A percentile compares a stretch with the other conserved stretches of the same genome.
Evolutionary conservation across 2,329 filamentous ascomycete species (phyloP).

Genomic region (Cercospora zeina): DNA sequence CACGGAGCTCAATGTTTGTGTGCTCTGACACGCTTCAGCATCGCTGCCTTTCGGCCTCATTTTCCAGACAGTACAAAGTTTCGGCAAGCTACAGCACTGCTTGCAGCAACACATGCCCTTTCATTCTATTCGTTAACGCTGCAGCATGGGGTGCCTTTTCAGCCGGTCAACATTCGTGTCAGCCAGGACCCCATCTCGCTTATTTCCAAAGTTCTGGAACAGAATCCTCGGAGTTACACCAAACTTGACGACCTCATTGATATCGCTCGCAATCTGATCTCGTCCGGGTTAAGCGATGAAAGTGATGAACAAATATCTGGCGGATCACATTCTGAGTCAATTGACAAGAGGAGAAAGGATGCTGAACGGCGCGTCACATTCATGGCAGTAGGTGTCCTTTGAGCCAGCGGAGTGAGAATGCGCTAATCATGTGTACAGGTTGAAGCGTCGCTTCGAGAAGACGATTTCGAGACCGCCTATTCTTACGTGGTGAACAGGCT

Average conservation of each 20-base stretch:
- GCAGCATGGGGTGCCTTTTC: slow-evolving; percentile 77
- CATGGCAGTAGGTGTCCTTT: slow-evolving; percentile 57
- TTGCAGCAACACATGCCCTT: slow-evolving; percentile 71
- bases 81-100: slow-evolving; percentile 61
- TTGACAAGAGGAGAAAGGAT: slow-evolving; percentile 30
- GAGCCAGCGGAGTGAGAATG: not conserved
- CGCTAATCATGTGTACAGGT: slow-evolving; percentile 40
- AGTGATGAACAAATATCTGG: slow-evolving; percentile 35
- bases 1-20: slow-evolving; percentile 12
- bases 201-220: slow-evolving; percentile 70
- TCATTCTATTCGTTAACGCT: slow-evolving; percentile 75
- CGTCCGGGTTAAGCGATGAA: slow-evolving; percentile 47
- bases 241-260: slow-evolving; percentile 70
- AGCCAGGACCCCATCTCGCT: slow-evolving; percentile 73
- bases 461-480: slow-evolving; percentile 84
- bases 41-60: slow-evolving; percentile 63
- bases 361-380: slow-evolving; percentile 69
- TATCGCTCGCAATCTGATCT: slow-evolving; percentile 67
- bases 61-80: slow-evolving; percentile 56
- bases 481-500: slow-evolving; percentile 76
- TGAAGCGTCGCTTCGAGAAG: slow-evolving; percentile 71
- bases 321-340: slow-evolving; percentile 36
- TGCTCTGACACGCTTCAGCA: slow-evolving; percentile 47
- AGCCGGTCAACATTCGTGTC: slow-evolving; percentile 72
- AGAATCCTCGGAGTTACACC: slow-evolving; percentile 73